phyloP scores from a whole-genome alignment of 225 moss, liverwort and hornwort genomes.

The Antitrichia curtipendula region DNA sequence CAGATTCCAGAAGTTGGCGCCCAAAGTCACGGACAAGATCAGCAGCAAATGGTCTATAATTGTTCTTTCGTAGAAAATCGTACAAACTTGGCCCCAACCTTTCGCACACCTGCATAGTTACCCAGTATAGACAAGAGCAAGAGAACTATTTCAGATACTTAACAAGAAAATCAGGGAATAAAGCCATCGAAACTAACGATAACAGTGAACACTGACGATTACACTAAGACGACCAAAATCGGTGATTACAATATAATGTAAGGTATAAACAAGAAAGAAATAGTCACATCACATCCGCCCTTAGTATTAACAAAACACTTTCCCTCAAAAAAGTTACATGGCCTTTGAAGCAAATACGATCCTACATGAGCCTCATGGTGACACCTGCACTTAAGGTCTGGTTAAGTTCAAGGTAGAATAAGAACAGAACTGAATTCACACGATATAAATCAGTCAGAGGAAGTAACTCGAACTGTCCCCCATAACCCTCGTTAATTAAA shows the following conservation, averaged over 20 bases:
- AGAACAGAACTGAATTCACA: not conserved
- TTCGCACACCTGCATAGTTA: conserved; percentile 65
- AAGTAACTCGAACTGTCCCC: not conserved
- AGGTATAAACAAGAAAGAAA: not conserved
- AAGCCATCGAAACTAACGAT: not conserved
- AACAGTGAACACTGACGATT: not conserved
- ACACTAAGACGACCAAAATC: not conserved
- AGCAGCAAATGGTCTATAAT: conserved; percentile 86
- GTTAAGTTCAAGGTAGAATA: not conserved
- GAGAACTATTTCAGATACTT: not conserved
- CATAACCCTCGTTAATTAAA: not conserved
- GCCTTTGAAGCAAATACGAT: not conserved
- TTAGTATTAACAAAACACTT: not conserved
- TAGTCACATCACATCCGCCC: not conserved
- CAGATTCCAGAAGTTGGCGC: conserved; percentile 89
- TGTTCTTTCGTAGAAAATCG: conserved; percentile 88
- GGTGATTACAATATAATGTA: not conserved
- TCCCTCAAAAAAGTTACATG: not conserved
- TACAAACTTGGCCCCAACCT: conserved; percentile 92
- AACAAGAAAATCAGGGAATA: not conserved
- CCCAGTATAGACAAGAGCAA: not conserved
- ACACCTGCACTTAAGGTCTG: not conserved
- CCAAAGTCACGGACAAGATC: conserved; percentile 95
- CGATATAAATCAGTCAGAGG: not conserved
- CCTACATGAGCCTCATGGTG: conserved; percentile 1